Base-by-base conservation (phyloP, 371 early-diverging fungal species). In the Zopfochytrium polystomum region DNA sequence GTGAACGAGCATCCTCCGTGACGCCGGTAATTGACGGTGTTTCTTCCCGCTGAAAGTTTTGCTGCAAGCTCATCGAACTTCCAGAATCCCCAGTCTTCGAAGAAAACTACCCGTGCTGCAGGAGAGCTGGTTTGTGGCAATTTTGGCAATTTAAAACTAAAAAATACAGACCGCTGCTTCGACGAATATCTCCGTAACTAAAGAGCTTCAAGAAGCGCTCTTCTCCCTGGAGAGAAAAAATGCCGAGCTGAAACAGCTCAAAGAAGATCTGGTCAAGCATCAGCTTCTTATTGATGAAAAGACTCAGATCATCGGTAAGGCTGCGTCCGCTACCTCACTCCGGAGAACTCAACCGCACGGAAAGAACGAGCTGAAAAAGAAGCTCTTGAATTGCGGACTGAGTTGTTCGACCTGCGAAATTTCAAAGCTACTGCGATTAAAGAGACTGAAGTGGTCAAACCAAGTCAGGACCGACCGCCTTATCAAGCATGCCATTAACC, bases 201-300 rank as follows among this genome's bases (percentile, higher is more conserved):
- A 77, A 60, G 77, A 80, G n/a, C 70, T 73, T 11, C 70, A 75
- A 20, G 77, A 76, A 46, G 75, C 75, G 22, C 33, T 74, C 18
- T 75, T 76, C 55, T 57, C 69, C 29, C 45, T 80, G 6, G 81
- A 80, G 44, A 61, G 74, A 11, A 73, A 75, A 56, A 60, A 50
- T 9, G 62, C 58, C 9, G 81, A 80, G 58, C 38, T 78, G 15
- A 70, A 68, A 35, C 74, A 74, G 54, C 38, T 74, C 25, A 51
- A 60, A 7, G 78, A 78, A 26, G 80, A 80, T 13, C 22, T 73
- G 51, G 29, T 51, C 4, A 65, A 64, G 38, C 13, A 59, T 15
- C 71, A 74, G 50, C 53, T 13, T 3, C n/a, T 34, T 9, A 63
- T 66, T 43, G 73, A 74, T 22, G 70, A 74, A 49, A 68, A 75